Evolutionary conservation across 108 stramenopile genomes (phyloP), one percentile per base, ranked within the genome.

Genomic region (Conticribra weissflogii): DNA sequence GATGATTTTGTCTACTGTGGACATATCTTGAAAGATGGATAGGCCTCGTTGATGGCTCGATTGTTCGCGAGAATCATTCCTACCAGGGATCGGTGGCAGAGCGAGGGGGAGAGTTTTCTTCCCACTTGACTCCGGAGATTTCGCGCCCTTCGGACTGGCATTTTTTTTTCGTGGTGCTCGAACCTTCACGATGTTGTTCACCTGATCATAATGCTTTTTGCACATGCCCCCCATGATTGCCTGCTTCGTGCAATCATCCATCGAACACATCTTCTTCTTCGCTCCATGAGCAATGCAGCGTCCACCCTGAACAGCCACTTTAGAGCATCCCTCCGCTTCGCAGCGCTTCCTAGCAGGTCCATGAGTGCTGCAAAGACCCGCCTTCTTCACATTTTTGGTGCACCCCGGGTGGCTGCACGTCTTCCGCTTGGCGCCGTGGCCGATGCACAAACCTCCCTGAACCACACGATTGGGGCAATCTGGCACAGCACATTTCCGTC

Each of bases 281-380:
- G 93, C 93, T 19, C 93, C 93, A 57, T 95, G 90, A n/a, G 88
- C 78, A 72, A 95, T 95, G 74, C 93, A 95, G 24, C 83, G 65
- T 21, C 93, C 93, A 45, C 90, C 90, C 65, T 95, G 90, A 3
- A 95, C 93, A 15, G 93, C 87, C 41, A 95, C 93, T 68, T 95
- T 95, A 8, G 56, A 45, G 60, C 93, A 95, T 4, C 85, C 85
- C 25, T 78, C 76, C 25, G 55, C 30, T 34, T 92, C 89, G 32
- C 93, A 95, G 16, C 85, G 81, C 64, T 92, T 95, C 16, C 93
- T 79, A 8, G 90, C 87, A 19, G 93, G 93, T 19, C 93, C 93
- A 70, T 95, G 93, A 24, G 93, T 82, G 65, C 89, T 90, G 62
- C 93, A 95, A 16, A 89, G 49, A 22, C 93, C 93, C 27, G 84